Conservation (phyloP, 805 yeast genomes). For the Lipomyces spencermartinsiae region DNA sequence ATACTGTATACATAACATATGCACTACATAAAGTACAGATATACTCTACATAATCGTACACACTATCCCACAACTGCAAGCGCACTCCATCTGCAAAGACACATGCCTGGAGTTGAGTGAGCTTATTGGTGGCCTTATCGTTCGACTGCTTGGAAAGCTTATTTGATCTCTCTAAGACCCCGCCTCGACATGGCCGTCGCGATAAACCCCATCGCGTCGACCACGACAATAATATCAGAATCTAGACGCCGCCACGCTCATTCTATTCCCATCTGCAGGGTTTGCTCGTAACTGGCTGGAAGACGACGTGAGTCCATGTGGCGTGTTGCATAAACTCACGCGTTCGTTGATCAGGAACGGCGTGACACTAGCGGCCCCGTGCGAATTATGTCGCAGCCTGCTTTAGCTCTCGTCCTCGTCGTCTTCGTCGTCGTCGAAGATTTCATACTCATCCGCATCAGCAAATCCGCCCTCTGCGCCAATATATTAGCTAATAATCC, state of each 20-base stretch:
- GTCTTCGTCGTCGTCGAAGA: slow-evolving; percentile 33
- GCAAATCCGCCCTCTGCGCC: slow-evolving; percentile 9
- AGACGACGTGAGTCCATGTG: background rate
- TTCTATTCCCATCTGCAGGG: too few species aligned
- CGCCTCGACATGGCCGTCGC: background rate
- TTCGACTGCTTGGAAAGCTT: background rate
- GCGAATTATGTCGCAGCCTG: background rate
- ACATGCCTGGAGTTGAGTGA: background rate
- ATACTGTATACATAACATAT: too few species aligned
- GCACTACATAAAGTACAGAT: too few species aligned
- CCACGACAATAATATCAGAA: too few species aligned
- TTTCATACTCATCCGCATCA: slow-evolving; percentile 30
- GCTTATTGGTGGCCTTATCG: background rate
- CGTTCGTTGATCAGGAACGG: background rate
- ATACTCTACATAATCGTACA: background rate
- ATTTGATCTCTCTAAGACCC: background rate
- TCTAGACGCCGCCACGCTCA: background rate
- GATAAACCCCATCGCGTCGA: too few species aligned
- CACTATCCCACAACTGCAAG: background rate
- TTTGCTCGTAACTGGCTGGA: background rate
- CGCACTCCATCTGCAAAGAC: background rate
- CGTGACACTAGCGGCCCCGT: background rate
- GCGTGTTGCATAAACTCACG: background rate
- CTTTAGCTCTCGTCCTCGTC: slow-evolving; percentile 11
- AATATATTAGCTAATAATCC: background rate